Conservation (phyloP, 805 yeast species). For the Wickerhamiella kurtzmanii region DNA sequence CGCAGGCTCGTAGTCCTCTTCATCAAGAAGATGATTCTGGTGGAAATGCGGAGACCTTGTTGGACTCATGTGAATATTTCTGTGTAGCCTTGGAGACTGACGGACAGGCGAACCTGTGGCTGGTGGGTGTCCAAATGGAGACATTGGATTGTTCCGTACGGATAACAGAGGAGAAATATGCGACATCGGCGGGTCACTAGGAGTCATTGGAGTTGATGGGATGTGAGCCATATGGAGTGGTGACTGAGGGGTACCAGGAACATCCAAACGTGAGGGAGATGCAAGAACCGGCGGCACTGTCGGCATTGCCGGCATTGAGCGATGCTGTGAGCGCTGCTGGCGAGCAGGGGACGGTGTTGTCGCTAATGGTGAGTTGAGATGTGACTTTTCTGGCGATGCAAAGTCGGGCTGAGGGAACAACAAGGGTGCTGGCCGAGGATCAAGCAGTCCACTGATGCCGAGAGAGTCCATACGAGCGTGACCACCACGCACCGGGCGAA, state of each 20-base stretch:
- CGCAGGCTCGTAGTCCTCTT: neutral
- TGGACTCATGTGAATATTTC: neutral
- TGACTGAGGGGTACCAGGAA: neutral
- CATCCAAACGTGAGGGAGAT: neutral
- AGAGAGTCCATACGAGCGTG: slow-evolving; percentile 11
- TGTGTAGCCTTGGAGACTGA: neutral
- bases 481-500: slow-evolving; percentile 2
- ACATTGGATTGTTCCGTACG: slow-evolving; percentile 3
- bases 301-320: neutral
- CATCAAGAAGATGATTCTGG: neutral
- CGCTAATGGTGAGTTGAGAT: neutral
- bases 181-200: neutral
- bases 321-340: neutral
- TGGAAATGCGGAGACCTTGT: neutral
- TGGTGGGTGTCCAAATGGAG: neutral
- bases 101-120: neutral
- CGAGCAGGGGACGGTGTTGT: neutral
- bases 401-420: neutral
- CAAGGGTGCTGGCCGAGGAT: slow-evolving; percentile 1
- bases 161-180: neutral
- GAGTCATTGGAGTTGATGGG: neutral
- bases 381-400: neutral
- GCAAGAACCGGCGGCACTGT: neutral
- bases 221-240: neutral
- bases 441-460: slow-evolving; percentile 9